Conservation (phyloP, 192 early-diverging fungal genomes). For the Phlyctochytrium bullatum region DNA sequence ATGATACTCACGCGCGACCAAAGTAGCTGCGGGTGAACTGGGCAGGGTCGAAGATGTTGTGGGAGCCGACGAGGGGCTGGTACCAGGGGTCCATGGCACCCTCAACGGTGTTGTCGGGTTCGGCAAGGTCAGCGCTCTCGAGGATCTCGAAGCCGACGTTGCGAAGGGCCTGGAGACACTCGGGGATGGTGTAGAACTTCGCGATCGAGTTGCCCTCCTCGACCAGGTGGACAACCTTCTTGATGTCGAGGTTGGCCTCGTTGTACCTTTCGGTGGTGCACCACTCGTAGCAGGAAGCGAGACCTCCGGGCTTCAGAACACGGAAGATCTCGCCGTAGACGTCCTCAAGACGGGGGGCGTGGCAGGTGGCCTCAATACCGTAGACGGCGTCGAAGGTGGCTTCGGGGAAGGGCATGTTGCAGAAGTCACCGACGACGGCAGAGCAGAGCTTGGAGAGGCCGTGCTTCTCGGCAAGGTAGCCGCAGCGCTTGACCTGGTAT, state of each 20-base stretch:
- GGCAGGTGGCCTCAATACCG: slow-evolving; percentile 93
- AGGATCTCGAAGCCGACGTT: slow-evolving; percentile 83
- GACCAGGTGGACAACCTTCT: slow-evolving; percentile 73
- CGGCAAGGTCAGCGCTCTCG: slow-evolving; percentile 50
- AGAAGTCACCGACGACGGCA: slow-evolving; percentile 26
- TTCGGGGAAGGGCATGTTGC: slow-evolving; percentile 32
- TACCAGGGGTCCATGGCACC: slow-evolving; percentile 80
- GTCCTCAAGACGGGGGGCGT: slow-evolving; percentile 78
- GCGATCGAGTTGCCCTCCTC: slow-evolving; percentile 92
- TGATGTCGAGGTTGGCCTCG: slow-evolving; percentile 68
- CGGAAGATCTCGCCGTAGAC: slow-evolving; percentile 89
- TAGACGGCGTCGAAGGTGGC: slow-evolving; percentile 84
- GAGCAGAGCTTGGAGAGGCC: slow-evolving; percentile 55
- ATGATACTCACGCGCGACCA: slow-evolving; percentile 35
- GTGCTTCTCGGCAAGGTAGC: slow-evolving; percentile 65
- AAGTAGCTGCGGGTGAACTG: slow-evolving; percentile 34
- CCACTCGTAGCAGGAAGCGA: slow-evolving; percentile 96
- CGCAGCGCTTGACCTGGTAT: slow-evolving; percentile 83
- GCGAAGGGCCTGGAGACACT: slow-evolving; percentile 75
- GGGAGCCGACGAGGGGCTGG: slow-evolving; percentile 68
- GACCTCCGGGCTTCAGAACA: slow-evolving; percentile 87
- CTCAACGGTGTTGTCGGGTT: slow-evolving; percentile 17
- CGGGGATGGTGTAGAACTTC: slow-evolving; percentile 72
- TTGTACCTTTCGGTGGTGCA: slow-evolving; percentile 88
- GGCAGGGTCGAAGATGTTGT: slow-evolving; percentile 29